Percentiles rank a stretch among this genome's conserved stretches.
Evolutionary conservation across 2,329 filamentous ascomycete genomes (phyloP).

Genomic region (Hansfordia pulvinata): DNA sequence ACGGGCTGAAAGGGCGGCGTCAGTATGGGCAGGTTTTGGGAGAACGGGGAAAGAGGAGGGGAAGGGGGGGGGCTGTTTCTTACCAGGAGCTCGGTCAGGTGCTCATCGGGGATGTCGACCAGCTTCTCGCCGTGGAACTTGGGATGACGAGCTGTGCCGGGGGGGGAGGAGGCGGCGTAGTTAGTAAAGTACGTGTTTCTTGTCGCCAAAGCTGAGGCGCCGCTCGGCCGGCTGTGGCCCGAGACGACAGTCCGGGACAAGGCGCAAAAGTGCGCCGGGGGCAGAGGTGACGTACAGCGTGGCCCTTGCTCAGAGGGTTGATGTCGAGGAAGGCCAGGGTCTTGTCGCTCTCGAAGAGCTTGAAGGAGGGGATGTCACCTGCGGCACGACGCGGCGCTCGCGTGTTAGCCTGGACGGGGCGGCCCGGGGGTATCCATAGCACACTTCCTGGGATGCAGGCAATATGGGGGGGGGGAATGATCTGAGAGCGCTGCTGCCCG

Average conservation of each 20-base stretch:
- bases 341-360: slow-evolving; percentile 90
- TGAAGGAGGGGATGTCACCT: slow-evolving; percentile 95
- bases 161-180: slow-evolving; percentile 1
- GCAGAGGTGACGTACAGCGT: slow-evolving; percentile 51
- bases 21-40: neutral
- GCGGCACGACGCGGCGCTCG: too few relatives aligned
- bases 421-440: too few relatives aligned
- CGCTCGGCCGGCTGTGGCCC: too few relatives aligned
- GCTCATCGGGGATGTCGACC: slow-evolving; percentile 81
- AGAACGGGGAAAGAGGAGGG: slow-evolving; percentile 1
- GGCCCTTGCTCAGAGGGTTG: slow-evolving; percentile 73
- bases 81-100: slow-evolving; percentile 70
- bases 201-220: too few relatives aligned
- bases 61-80: too few relatives aligned
- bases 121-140: slow-evolving; percentile 91
- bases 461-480: too few relatives aligned
- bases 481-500: too few relatives aligned
- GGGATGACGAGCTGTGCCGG: slow-evolving; percentile 68
- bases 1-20: slow-evolving; percentile 40
- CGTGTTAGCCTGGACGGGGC: too few relatives aligned
- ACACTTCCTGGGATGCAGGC: too few relatives aligned
- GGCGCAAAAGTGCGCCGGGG: too few relatives aligned
- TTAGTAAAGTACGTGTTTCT: too few relatives aligned
- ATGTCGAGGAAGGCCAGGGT: slow-evolving; percentile 95
- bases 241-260: too few relatives aligned